These are phyloP conservation scores for Eutypella sp. DNA, from an alignment of 2,329 filamentous ascomycete genomes.

Conservation along the genomic window DNA sequence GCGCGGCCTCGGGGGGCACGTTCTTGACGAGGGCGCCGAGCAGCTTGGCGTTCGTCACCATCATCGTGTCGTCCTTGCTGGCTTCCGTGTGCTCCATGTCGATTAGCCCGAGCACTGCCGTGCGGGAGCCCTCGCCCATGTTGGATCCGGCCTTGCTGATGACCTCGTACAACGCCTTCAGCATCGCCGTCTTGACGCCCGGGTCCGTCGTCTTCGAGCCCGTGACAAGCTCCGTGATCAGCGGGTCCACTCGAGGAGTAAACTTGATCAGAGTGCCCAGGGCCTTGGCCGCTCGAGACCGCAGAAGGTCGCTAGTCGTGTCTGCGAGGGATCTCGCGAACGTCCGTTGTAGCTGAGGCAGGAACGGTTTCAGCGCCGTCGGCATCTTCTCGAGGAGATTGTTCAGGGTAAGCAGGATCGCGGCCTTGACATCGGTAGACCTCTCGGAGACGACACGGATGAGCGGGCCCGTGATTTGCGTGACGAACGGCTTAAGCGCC, in stretches of 20 bases:
- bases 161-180: slow-evolving; percentile 94
- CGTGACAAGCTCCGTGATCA: slow-evolving; percentile 89
- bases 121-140: slow-evolving; percentile 87
- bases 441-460: slow-evolving; percentile 97
- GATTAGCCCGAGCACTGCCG: slow-evolving; percentile 82
- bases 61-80: slow-evolving; percentile 70
- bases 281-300: slow-evolving; percentile 86
- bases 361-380: slow-evolving; percentile 88
- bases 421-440: slow-evolving; percentile 92
- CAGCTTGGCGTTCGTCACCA: slow-evolving; percentile 84
- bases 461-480: slow-evolving; percentile 92
- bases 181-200: slow-evolving; percentile 91
- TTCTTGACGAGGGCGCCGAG: slow-evolving; percentile 87
- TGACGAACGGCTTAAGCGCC: slow-evolving; percentile 89
- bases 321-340: slow-evolving; percentile 96
- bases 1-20: slow-evolving; percentile 66
- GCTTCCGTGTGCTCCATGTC: slow-evolving; percentile 79
- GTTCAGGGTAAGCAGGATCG: slow-evolving; percentile 90
- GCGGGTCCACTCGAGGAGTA: slow-evolving; percentile 89
- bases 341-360: slow-evolving; percentile 92
- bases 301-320: slow-evolving; percentile 80
- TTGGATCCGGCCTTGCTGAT: slow-evolving; percentile 90
- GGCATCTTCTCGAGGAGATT: slow-evolving; percentile 96
- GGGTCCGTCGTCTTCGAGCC: slow-evolving; percentile 85
- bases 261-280: slow-evolving; percentile 92